A percentile compares a stretch with the other conserved stretches of the same genome.
Conservation (phyloP, 2,329 filamentous ascomycete species). For the Sarocladiaceae sp. region DNA sequence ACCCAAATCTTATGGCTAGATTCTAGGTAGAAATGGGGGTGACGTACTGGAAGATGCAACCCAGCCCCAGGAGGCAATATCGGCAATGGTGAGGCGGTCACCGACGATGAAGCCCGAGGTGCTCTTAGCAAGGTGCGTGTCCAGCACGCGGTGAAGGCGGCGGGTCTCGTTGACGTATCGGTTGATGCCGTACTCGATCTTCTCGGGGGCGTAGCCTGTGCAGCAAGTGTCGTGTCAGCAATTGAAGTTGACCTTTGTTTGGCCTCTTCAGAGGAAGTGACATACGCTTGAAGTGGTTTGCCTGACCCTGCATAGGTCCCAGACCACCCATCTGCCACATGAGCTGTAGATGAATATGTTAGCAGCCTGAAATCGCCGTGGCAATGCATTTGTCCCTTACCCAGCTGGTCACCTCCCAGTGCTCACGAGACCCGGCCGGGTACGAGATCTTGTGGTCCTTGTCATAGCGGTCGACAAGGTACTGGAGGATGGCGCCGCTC, state of each 20-base stretch:
- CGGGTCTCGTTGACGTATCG: constrained; percentile 78
- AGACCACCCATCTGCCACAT: constrained; percentile 75
- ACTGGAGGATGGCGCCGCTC: constrained; percentile 76
- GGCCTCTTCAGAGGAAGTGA: not conserved
- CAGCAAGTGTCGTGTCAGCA: not conserved
- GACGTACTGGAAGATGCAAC: constrained; percentile 45
- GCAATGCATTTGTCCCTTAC: too few species aligned
- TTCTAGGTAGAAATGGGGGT: not conserved
- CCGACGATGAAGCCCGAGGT: constrained; percentile 57
- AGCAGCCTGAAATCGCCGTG: not conserved
- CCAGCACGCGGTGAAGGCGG: constrained; percentile 73
- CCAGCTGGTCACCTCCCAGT: constrained; percentile 78
- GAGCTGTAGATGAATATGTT: constrained; percentile 28
- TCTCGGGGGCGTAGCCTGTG: constrained; percentile 67
- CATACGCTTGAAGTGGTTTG: constrained; percentile 72
- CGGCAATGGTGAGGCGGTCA: constrained; percentile 65
- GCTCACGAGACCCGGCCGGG: constrained; percentile 63
- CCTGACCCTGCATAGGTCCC: constrained; percentile 74
- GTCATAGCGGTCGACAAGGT: constrained; percentile 78
- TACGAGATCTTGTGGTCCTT: constrained; percentile 77
- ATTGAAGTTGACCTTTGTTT: not conserved
- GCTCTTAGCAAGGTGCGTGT: constrained; percentile 59
- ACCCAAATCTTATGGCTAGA: too few species aligned
- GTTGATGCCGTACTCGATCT: constrained; percentile 75
- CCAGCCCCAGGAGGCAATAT: constrained; percentile 80